phyloP scores from a whole-genome alignment of 1,284 basidiomycete genomes.

The Earliella scabrosa region DNA sequence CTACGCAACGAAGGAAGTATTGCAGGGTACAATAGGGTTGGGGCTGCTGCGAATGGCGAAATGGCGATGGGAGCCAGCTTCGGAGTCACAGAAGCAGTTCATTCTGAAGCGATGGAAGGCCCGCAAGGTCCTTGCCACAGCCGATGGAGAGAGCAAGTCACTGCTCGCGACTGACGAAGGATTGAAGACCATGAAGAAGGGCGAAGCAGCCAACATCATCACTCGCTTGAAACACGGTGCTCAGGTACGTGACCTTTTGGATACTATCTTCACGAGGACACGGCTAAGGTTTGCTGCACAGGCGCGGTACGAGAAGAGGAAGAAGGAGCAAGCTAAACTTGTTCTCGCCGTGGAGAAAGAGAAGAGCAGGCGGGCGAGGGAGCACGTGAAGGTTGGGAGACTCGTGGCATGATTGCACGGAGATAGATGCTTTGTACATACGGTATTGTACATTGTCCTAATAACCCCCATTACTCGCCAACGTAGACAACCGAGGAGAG shows the following conservation, averaged over 20 bases:
- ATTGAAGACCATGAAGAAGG: slow-evolving; percentile 64
- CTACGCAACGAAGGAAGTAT: slow-evolving; percentile 58
- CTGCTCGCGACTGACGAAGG: slow-evolving; percentile 30
- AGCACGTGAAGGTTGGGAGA: slow-evolving; percentile 64
- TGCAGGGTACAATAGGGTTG: slow-evolving; percentile 48
- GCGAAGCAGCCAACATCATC: slow-evolving; percentile 80
- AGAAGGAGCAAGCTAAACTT: slow-evolving; percentile 45
- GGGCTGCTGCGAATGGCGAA: slow-evolving; percentile 65
- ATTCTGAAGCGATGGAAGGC: slow-evolving; percentile 64
- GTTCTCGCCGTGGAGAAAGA: slow-evolving; percentile 48
- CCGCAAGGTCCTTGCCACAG: slow-evolving; percentile 25
- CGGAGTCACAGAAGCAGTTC: slow-evolving; percentile 62
- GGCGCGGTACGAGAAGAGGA: slow-evolving; percentile 61
- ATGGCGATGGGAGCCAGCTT: slow-evolving; percentile 77
- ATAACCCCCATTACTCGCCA: slow-evolving; percentile 6
- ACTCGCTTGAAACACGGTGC: slow-evolving; percentile 80
- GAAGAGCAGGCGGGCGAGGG: slow-evolving; percentile 49
- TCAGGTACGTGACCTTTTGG: slow-evolving; percentile 46
- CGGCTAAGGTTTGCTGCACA: slow-evolving; percentile 29
- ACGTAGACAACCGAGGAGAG: slow-evolving; percentile 58
- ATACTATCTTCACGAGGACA: not conserved
- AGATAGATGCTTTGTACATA: not conserved
- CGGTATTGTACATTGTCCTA: slow-evolving; percentile 4
- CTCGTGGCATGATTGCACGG: slow-evolving; percentile 28
- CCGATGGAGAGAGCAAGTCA: slow-evolving; percentile 10